Percentiles rank a stretch among this genome's conserved stretches.
Conservation (phyloP, 257 asterid species). For the Solanum raphanifolium region DNA sequence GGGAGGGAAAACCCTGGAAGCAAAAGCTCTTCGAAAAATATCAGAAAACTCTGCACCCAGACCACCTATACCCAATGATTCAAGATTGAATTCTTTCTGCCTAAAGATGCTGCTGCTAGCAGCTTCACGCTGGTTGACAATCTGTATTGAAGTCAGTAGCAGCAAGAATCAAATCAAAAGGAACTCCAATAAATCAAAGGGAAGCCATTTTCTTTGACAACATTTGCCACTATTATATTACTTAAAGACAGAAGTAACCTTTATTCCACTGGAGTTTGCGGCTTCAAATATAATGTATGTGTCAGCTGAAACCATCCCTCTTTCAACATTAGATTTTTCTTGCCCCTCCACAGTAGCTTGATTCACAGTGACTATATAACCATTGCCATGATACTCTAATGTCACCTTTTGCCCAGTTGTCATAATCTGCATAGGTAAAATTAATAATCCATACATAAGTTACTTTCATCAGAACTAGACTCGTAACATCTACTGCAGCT, state of each 20-base stretch:
- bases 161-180: slow-evolving; percentile 1
- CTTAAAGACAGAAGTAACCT: slow-evolving; percentile 29
- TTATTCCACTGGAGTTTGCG: slow-evolving; percentile 73
- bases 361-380: slow-evolving; percentile 72
- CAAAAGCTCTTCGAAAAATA: slow-evolving; percentile 98
- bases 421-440: slow-evolving; percentile 53
- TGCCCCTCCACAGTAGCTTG: slow-evolving; percentile 74
- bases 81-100: slow-evolving; percentile 89
- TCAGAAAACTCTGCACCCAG: slow-evolving; percentile 94
- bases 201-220: background rate
- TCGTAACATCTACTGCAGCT: background rate
- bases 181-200: slow-evolving; percentile 1
- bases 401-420: slow-evolving; percentile 79
- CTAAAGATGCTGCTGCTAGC: slow-evolving; percentile 90
- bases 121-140: slow-evolving; percentile 93
- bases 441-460: background rate
- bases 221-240: background rate
- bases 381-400: slow-evolving; percentile 83
- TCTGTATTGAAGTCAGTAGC: slow-evolving; percentile 38
- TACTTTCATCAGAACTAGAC: background rate
- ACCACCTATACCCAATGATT: slow-evolving; percentile 93
- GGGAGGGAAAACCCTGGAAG: slow-evolving; percentile 95
- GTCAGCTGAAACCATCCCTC: slow-evolving; percentile 81
- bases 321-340: slow-evolving; percentile 52
- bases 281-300: slow-evolving; percentile 89